Percentiles rank a stretch among this genome's conserved stretches.
Evolutionary conservation across 2,329 filamentous ascomycete species (phyloP).

Genomic region (Colletotrichum tropicale): DNA sequence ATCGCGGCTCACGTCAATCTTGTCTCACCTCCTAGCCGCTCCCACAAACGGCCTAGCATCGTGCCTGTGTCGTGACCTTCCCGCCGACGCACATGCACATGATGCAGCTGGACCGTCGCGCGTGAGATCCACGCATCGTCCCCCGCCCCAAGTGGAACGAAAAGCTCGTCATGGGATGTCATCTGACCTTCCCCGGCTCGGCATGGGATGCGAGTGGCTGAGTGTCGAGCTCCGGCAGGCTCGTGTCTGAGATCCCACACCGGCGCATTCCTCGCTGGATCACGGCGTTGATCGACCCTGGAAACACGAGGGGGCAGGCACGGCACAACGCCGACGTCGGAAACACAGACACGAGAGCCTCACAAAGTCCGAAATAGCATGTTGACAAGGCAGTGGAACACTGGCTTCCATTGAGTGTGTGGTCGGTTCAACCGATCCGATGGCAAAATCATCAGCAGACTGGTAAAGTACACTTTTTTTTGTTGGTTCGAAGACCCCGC

Average conservation of each 20-base stretch:
- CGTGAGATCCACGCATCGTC: not conserved
- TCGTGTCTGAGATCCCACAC: not conserved
- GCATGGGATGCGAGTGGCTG: not conserved
- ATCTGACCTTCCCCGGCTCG: not conserved
- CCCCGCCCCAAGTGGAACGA: not conserved
- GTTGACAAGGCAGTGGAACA: not conserved
- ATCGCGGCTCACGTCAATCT: not conserved
- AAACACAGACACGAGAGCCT: not conserved
- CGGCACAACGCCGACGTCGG: not conserved
- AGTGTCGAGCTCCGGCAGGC: not conserved
- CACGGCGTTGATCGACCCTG: not conserved
- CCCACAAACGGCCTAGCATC: not conserved
- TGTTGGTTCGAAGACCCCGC: not conserved
- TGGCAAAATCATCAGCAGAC: not conserved
- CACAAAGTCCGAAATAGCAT: not conserved
- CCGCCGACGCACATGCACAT: not conserved
- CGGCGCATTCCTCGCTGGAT: not conserved
- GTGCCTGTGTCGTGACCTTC: not conserved
- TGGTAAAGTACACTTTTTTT: not conserved
- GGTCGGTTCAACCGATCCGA: not conserved
- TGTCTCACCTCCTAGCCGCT: not conserved
- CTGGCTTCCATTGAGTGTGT: not conserved
- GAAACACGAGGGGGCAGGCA: not conserved
- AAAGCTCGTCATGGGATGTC: not conserved
- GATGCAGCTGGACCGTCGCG: not conserved